These are phyloP conservation scores for Aspergillus cristatus DNA, from an alignment of 495 filamentous ascomycete species.

Conservation along the genomic window DNA sequence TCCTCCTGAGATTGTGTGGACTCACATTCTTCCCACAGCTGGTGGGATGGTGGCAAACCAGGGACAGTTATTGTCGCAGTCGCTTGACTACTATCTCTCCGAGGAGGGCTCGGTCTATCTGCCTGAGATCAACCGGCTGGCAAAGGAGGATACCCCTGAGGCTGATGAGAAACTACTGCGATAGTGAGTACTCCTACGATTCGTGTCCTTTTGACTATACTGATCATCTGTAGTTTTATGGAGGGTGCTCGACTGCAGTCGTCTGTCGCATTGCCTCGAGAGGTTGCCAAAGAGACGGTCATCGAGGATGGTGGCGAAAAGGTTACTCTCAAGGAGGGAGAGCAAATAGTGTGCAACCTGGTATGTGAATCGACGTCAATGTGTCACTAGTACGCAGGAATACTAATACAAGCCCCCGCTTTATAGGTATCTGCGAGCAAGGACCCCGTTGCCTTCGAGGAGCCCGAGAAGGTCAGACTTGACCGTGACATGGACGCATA, in stretches of 20 bases:
- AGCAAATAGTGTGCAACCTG: constrained; percentile 42
- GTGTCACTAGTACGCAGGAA: background rate
- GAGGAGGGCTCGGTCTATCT: constrained; percentile 42
- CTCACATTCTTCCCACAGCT: constrained; percentile 54
- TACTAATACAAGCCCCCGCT: too few relatives aligned
- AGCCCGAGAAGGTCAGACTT: constrained; percentile 54
- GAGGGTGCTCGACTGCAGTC: constrained; percentile 52
- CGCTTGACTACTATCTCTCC: constrained; percentile 68
- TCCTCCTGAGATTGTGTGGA: constrained; percentile 60
- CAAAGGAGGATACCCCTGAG: constrained; percentile 33
- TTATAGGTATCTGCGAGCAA: constrained; percentile 38
- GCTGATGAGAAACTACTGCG: constrained; percentile 36
- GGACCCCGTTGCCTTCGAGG: constrained; percentile 53
- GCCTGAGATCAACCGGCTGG: constrained; percentile 47
- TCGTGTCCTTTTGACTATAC: constrained; percentile 2
- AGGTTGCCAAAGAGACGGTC: constrained; percentile 27
- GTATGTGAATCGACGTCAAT: constrained; percentile 22
- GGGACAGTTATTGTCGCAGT: constrained; percentile 61
- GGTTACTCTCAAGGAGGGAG: constrained; percentile 36
- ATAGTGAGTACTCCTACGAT: constrained; percentile 30
- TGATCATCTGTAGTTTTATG: constrained; percentile 36
- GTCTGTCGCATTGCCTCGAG: constrained; percentile 45
- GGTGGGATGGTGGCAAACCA: constrained; percentile 59
- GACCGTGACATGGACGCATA: constrained; percentile 55
- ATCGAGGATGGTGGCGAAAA: constrained; percentile 33